phyloP scores from a whole-genome alignment of 495 filamentous ascomycete species.

The Penicillium cinerascens region DNA sequence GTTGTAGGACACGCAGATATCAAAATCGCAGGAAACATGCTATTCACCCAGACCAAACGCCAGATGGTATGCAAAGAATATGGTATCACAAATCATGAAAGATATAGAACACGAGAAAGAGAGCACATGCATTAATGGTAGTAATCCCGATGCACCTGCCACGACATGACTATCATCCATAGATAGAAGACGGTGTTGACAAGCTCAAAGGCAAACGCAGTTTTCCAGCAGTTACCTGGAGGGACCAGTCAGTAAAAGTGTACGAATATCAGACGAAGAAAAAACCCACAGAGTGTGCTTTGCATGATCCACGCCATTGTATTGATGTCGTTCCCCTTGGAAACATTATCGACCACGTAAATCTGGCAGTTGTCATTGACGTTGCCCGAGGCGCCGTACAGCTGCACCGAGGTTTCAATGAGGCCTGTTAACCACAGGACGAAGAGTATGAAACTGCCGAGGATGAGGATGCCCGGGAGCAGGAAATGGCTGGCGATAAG shows the following conservation, averaged over 20 bases:
- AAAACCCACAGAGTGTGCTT: constrained; percentile 72
- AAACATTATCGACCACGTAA: constrained; percentile 57
- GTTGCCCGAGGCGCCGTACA: constrained; percentile 74
- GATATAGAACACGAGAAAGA: neutral
- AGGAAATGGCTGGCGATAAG: constrained; percentile 76
- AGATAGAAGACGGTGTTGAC: constrained; percentile 81
- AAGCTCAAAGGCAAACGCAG: constrained; percentile 62
- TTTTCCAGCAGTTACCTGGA: constrained; percentile 55
- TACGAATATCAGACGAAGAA: neutral
- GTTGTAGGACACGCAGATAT: neutral
- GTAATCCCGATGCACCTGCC: constrained; percentile 74
- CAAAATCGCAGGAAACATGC: neutral
- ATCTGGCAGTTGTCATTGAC: constrained; percentile 78
- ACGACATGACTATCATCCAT: constrained; percentile 93
- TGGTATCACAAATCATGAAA: constrained; percentile 15
- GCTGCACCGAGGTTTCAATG: constrained; percentile 84
- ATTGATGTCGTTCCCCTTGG: constrained; percentile 58
- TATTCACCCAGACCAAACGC: neutral
- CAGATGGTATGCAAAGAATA: constrained; percentile 14
- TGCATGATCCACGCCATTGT: constrained; percentile 89
- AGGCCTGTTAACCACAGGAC: constrained; percentile 87
- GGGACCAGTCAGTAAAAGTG: constrained; percentile 1
- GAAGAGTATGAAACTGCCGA: constrained; percentile 91
- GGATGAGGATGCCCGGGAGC: constrained; percentile 83
- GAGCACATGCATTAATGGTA: constrained; percentile 12